Evolutionary conservation across 2,329 filamentous ascomycete species (phyloP).

Genomic region (Microsporum ferrugineum): DNA sequence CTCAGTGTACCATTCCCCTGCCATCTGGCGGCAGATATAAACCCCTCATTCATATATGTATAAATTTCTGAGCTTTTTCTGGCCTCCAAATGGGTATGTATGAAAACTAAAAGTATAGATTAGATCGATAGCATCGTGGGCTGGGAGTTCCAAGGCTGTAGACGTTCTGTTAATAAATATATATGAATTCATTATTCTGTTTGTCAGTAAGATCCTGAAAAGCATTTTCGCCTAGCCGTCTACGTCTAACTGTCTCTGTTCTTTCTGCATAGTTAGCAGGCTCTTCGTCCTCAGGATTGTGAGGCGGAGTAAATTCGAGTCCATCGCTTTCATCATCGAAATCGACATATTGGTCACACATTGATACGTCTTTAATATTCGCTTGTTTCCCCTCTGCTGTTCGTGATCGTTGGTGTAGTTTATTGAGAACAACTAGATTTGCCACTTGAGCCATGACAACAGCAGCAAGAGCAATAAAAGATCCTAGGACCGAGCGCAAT

Average conservation of each 20-base stretch:
- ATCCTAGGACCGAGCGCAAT: conserved; percentile 40
- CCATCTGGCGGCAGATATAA: background rate
- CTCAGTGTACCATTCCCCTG: background rate
- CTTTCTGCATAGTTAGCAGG: background rate
- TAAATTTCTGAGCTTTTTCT: background rate
- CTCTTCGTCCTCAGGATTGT: conserved; percentile 8
- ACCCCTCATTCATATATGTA: background rate
- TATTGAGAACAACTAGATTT: conserved; percentile 45
- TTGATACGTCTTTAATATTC: conserved; percentile 48
- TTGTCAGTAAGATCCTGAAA: conserved; percentile 53
- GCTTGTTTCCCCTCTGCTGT: conserved; percentile 51
- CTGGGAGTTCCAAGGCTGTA: background rate
- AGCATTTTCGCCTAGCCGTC: conserved; percentile 30
- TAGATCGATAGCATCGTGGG: background rate
- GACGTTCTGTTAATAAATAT: conserved; percentile 39
- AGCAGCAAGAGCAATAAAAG: conserved; percentile 40
- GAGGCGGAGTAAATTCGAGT: conserved; percentile 1
- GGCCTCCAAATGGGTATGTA: background rate
- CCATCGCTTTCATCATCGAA: conserved; percentile 23
- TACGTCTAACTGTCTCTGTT: conserved; percentile 24
- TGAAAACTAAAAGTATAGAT: background rate
- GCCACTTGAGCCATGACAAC: conserved; percentile 44
- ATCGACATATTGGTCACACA: conserved; percentile 33
- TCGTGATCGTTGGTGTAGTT: conserved; percentile 43
- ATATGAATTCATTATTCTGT: conserved; percentile 58